Percentiles rank a stretch among this genome's conserved stretches.
Conservation (phyloP, 2,329 filamentous ascomycete species). For the Nigrograna mackinnonii region DNA sequence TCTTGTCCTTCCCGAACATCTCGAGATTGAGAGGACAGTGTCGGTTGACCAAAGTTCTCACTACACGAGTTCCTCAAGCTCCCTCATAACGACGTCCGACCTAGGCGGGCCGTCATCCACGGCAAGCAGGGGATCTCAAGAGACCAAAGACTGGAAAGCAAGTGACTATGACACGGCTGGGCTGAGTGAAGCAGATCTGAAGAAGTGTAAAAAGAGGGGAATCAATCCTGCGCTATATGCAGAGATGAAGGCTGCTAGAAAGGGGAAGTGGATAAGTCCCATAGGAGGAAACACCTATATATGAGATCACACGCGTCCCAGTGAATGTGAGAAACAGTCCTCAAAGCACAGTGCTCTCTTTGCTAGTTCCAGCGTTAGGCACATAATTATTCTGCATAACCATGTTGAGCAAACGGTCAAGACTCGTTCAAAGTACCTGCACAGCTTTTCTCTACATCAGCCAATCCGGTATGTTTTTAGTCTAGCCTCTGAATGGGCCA, state of each 20-base stretch:
- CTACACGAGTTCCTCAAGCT: constrained; percentile 27
- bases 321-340: too few relatives aligned
- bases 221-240: constrained; percentile 51
- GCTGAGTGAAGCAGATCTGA: constrained; percentile 45
- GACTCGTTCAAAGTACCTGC: too few relatives aligned
- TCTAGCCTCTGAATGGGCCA: too few relatives aligned
- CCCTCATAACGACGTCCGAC: constrained; percentile 20
- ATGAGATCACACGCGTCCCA: too few relatives aligned
- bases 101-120: constrained; percentile 9
- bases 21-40: constrained; percentile 35
- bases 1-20: constrained; percentile 13
- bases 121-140: constrained; percentile 11
- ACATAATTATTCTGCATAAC: too few relatives aligned
- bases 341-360: too few relatives aligned
- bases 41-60: constrained; percentile 38
- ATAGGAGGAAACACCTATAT: constrained; percentile 39
- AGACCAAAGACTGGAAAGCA: constrained; percentile 41
- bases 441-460: too few relatives aligned
- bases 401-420: too few relatives aligned
- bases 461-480: too few relatives aligned
- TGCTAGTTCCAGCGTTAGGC: too few relatives aligned
- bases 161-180: constrained; percentile 43
- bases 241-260: constrained; percentile 51
- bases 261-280: constrained; percentile 41
- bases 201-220: constrained; percentile 51